Evolutionary conservation across 1,284 basidiomycete genomes (phyloP).

Genomic region (Puccinia coronata): DNA sequence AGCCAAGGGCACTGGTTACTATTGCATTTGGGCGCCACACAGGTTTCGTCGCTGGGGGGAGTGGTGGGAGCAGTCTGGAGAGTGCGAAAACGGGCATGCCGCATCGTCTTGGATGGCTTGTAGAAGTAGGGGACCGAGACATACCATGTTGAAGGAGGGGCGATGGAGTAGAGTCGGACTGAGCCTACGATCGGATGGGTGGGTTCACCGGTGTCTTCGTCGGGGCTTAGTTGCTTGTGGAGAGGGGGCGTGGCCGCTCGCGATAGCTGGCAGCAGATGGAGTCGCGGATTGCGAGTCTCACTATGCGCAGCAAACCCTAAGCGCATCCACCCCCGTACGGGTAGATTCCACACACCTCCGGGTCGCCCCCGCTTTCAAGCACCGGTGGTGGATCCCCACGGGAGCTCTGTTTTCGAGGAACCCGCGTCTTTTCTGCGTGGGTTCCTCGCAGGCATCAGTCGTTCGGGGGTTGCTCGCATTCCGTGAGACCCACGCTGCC

Average conservation of each 20-base stretch:
- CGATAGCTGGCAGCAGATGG: neutral
- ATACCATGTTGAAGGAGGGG: constrained; percentile 32
- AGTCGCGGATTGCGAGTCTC: constrained; percentile 22
- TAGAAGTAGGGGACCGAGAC: neutral
- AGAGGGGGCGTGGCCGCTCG: neutral
- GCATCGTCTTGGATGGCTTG: neutral
- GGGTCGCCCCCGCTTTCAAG: too few relatives aligned
- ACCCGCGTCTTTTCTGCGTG: too few relatives aligned
- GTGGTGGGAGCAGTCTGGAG: neutral
- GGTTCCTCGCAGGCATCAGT: too few relatives aligned
- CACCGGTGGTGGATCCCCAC: too few relatives aligned
- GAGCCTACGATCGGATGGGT: constrained; percentile 6
- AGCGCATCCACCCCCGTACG: too few relatives aligned
- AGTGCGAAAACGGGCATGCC: neutral
- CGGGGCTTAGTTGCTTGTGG: neutral
- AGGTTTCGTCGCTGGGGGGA: neutral
- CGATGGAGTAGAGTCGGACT: constrained; percentile 3
- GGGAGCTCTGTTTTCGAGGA: too few relatives aligned
- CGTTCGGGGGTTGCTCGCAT: too few relatives aligned
- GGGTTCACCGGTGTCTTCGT: neutral
- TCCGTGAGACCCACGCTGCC: too few relatives aligned
- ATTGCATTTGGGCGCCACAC: too few relatives aligned
- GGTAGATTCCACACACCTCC: too few relatives aligned
- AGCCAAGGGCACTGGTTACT: neutral
- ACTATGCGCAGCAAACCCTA: constrained; percentile 27